Evolutionary conservation across 164 flowering plant species (phyloP).

Genomic region (Protea cynaroides): DNA sequence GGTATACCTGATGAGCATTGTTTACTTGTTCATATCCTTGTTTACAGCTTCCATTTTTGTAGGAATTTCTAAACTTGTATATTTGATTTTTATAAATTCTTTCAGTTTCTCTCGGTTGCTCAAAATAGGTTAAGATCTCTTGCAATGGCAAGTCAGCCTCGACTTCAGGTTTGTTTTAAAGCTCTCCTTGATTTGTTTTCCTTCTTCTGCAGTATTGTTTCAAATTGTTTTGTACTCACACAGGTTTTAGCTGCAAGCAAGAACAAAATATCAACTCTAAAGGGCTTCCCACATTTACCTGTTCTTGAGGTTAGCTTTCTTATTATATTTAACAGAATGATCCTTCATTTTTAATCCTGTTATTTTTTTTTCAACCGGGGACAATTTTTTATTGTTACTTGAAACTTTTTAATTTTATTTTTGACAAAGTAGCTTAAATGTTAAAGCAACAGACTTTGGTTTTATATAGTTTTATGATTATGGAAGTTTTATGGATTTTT

Average conservation of each 20-base stretch:
- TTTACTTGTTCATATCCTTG: background rate
- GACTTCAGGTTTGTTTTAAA: constrained; percentile 63
- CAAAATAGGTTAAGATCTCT: constrained; percentile 94
- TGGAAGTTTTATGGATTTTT: no score
- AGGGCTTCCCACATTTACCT: constrained; percentile 92
- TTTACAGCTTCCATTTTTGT: background rate
- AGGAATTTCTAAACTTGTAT: background rate
- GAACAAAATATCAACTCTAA: constrained; percentile 84
- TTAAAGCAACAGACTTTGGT: no score
- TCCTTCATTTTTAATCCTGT: no score
- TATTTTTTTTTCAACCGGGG: no score
- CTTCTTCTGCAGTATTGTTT: background rate
- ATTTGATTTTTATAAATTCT: constrained; percentile 1
- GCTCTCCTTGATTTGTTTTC: background rate
- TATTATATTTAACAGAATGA: no score
- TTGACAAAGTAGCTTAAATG: no score
- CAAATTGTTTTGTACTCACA: constrained; percentile 8
- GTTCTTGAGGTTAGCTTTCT: constrained; percentile 75
- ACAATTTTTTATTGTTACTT: no score
- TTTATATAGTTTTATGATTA: no score
- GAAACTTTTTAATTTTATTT: no score
- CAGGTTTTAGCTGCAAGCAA: constrained; percentile 99
- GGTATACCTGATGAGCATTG: constrained; percentile 42
- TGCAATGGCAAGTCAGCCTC: constrained; percentile 96
- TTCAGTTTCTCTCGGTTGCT: constrained; percentile 95